Conservation (phyloP, 805 yeast genomes). For the Ogataea thermomethanolica region DNA sequence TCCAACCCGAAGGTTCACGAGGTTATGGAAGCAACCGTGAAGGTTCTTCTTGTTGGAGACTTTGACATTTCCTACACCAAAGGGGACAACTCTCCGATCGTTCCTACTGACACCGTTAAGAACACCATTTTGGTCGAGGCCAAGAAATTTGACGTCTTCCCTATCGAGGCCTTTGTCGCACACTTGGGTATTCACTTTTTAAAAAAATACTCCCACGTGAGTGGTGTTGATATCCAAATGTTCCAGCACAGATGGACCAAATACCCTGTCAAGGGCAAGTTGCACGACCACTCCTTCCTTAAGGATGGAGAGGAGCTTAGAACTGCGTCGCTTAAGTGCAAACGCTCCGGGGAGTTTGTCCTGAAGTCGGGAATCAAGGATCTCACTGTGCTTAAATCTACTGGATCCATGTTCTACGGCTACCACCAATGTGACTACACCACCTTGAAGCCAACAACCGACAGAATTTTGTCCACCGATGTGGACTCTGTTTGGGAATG, state of each 20-base stretch:
- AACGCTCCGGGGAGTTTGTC: conserved; percentile 50
- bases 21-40: conserved; percentile 81
- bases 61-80: conserved; percentile 79
- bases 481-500: conserved; percentile 71
- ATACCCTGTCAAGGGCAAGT: conserved; percentile 65
- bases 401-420: conserved; percentile 91
- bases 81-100: conserved; percentile 86
- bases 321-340: conserved; percentile 50
- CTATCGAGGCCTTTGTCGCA: conserved; percentile 87
- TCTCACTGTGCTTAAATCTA: conserved; percentile 81
- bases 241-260: conserved; percentile 80
- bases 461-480: conserved; percentile 85
- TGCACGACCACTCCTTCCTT: conserved; percentile 79
- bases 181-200: conserved; percentile 80
- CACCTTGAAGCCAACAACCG: conserved; percentile 76
- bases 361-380: conserved; percentile 72
- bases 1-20: conserved; percentile 71
- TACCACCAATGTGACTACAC: conserved; percentile 86
- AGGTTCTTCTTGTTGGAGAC: conserved; percentile 69
- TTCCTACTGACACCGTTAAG: conserved; percentile 92
- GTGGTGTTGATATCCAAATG: conserved; percentile 64
- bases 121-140: conserved; percentile 85
- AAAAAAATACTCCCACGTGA: conserved; percentile 70
- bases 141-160: conserved; percentile 79
- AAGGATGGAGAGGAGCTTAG: conserved; percentile 84